Percentiles rank a stretch among this genome's conserved stretches.
phyloP scores from a whole-genome alignment of 805 yeast genomes.

The Myxozyma geophila region DNA sequence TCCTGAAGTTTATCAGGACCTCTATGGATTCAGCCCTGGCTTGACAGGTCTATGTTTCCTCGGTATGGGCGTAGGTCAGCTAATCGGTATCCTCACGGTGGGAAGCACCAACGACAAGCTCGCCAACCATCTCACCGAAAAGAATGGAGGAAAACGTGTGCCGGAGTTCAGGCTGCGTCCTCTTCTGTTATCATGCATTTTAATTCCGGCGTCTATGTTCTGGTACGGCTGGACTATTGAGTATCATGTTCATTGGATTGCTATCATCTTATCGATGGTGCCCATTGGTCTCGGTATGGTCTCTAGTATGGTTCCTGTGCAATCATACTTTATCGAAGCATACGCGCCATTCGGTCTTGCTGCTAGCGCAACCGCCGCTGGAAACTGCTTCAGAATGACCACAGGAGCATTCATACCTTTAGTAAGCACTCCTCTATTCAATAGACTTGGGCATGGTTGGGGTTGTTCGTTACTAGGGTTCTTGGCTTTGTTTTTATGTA shows the following conservation, averaged over 20 bases:
- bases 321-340: constrained; percentile 48
- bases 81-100: constrained; percentile 56
- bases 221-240: constrained; percentile 59
- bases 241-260: constrained; percentile 54
- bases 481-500: constrained; percentile 39
- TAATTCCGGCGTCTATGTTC: constrained; percentile 54
- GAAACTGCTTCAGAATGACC: constrained; percentile 58
- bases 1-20: constrained; percentile 56
- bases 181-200: constrained; percentile 53
- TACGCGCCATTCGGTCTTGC: constrained; percentile 62
- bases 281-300: constrained; percentile 47
- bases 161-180: constrained; percentile 57
- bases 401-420: constrained; percentile 72
- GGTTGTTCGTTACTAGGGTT: constrained; percentile 58
- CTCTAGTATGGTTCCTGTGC: constrained; percentile 46
- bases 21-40: constrained; percentile 53
- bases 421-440: constrained; percentile 56
- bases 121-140: constrained; percentile 46
- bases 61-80: constrained; percentile 60
- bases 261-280: constrained; percentile 64
- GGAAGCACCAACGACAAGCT: constrained; percentile 50
- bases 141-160: constrained; percentile 35
- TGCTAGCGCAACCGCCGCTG: constrained; percentile 76
- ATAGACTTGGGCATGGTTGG: constrained; percentile 30
- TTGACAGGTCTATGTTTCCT: constrained; percentile 63